Percentiles rank a stretch among this genome's conserved stretches.
phyloP scores from a whole-genome alignment of 2,329 filamentous ascomycete species.

The Beauveria scarabaeidicola region DNA sequence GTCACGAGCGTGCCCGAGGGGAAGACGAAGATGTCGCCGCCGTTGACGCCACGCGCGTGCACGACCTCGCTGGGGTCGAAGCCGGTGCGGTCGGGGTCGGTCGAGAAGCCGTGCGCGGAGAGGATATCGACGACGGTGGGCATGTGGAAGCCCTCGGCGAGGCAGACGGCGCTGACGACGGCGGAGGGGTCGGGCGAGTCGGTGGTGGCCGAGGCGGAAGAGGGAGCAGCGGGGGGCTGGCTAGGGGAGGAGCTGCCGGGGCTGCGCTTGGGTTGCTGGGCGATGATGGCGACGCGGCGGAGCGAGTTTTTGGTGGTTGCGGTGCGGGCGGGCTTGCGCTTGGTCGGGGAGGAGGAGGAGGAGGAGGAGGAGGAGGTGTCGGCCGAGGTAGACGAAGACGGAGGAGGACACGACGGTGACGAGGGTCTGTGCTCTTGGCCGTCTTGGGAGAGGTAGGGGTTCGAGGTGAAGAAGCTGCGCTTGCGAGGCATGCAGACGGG shows the following conservation, averaged over 20 bases:
- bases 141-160: slow-evolving; percentile 59
- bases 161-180: slow-evolving; percentile 50
- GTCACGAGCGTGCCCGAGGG: slow-evolving; percentile 88
- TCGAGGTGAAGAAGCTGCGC: slow-evolving; percentile 59
- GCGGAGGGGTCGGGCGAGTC: slow-evolving; percentile 30
- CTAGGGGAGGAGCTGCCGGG: slow-evolving; percentile 13
- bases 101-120: slow-evolving; percentile 48
- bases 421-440: slow-evolving; percentile 19
- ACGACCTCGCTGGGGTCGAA: slow-evolving; percentile 56
- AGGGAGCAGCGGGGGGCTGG: slow-evolving; percentile 8
- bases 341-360: slow-evolving; percentile 22
- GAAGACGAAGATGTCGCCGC: slow-evolving; percentile 90
- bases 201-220: slow-evolving; percentile 12
- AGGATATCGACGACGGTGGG: slow-evolving; percentile 48
- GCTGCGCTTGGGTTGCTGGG: slow-evolving; percentile 50
- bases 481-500: slow-evolving; percentile 40
- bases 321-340: slow-evolving; percentile 38
- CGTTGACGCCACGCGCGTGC: slow-evolving; percentile 51
- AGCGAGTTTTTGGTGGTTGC: slow-evolving; percentile 61
- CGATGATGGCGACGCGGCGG: slow-evolving; percentile 77
- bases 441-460: slow-evolving; percentile 42
- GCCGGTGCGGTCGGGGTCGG: slow-evolving; percentile 53
- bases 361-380: slow-evolving; percentile 25
- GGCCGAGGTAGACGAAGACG: slow-evolving; percentile 33
- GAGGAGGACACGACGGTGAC: neutral